A percentile compares a stretch with the other conserved stretches of the same genome.
phyloP scores from a whole-genome alignment of 805 yeast genomes.

The Kodamaea laetipori region DNA sequence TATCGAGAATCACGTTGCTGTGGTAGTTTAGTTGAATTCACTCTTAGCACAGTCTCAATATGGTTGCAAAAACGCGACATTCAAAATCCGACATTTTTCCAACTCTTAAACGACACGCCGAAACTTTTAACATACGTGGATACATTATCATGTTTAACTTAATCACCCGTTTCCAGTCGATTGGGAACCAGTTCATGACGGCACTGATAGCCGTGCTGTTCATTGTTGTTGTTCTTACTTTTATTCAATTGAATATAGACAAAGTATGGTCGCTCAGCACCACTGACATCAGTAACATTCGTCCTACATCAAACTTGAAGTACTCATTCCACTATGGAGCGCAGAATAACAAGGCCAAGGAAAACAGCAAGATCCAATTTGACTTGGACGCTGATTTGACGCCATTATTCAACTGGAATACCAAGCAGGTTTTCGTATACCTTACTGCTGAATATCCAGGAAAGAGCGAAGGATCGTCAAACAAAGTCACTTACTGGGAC shows the following conservation, averaged over 20 bases:
- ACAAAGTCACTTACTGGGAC: slow-evolving; percentile 90
- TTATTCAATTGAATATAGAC: slow-evolving; percentile 48
- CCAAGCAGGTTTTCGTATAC: slow-evolving; percentile 92
- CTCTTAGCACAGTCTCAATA: too few species aligned
- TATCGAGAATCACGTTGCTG: too few species aligned
- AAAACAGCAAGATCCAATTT: slow-evolving; percentile 69
- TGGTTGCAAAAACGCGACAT: slow-evolving; percentile 5
- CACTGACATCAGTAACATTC: slow-evolving; percentile 37
- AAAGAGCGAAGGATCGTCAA: slow-evolving; percentile 44
- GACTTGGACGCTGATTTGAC: slow-evolving; percentile 75
- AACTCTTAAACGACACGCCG: background rate
- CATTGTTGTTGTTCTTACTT: slow-evolving; percentile 50
- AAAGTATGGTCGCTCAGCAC: slow-evolving; percentile 48
- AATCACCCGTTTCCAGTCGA: slow-evolving; percentile 44
- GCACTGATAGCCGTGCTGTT: slow-evolving; percentile 49
- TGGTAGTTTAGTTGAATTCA: too few species aligned
- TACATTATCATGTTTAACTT: slow-evolving; percentile 34
- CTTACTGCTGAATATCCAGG: slow-evolving; percentile 81
- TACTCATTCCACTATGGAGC: slow-evolving; percentile 71
- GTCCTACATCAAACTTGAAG: slow-evolving; percentile 46
- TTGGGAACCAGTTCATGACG: slow-evolving; percentile 56
- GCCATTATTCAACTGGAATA: slow-evolving; percentile 91
- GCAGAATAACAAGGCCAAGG: slow-evolving; percentile 64
- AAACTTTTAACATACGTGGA: slow-evolving; percentile 5
- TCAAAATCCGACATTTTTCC: background rate